phyloP scores from a whole-genome alignment of 1,284 basidiomycete genomes.

The Trichosporon sp. region DNA sequence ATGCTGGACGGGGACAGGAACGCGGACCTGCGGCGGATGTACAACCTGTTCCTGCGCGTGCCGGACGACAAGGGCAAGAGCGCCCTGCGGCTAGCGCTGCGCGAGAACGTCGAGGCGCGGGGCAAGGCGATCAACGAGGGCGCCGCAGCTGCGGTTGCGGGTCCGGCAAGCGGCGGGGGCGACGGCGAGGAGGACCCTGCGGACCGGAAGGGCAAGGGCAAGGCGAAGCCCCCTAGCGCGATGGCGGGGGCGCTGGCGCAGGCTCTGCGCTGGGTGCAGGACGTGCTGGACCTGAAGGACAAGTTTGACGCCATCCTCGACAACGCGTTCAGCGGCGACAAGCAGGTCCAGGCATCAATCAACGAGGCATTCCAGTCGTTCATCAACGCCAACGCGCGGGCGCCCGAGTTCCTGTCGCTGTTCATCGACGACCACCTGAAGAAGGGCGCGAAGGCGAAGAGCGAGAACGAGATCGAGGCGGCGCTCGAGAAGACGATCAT shows the following conservation, averaged over 20 bases:
- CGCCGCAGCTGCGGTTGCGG: constrained; percentile 26
- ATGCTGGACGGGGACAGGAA: constrained; percentile 82
- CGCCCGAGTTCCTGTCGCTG: constrained; percentile 91
- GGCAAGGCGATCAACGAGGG: constrained; percentile 75
- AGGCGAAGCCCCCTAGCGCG: constrained; percentile 51
- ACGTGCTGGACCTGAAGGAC: constrained; percentile 86
- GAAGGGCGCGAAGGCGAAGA: constrained; percentile 96
- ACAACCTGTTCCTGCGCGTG: constrained; percentile 71
- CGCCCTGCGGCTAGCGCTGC: constrained; percentile 65
- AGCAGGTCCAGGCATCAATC: constrained; percentile 73
- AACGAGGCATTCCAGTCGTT: constrained; percentile 93
- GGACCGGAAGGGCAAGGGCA: constrained; percentile 59
- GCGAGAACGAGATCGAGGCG: constrained; percentile 81
- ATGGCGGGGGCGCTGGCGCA: constrained; percentile 41
- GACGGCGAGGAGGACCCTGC: constrained; percentile 43
- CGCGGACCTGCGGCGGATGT: constrained; percentile 74
- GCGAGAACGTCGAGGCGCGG: constrained; percentile 67
- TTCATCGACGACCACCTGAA: constrained; percentile 97
- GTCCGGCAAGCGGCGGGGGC: constrained; percentile 22
- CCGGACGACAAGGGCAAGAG: constrained; percentile 59
- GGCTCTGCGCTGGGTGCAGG: constrained; percentile 92
- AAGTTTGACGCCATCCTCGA: constrained; percentile 76
- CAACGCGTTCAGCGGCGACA: constrained; percentile 67
- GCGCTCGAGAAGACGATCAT: constrained; percentile 92
- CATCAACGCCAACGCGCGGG: constrained; percentile 81